phyloP scores from a whole-genome alignment of 2,329 filamentous ascomycete species.

The Penicillium sp. region DNA sequence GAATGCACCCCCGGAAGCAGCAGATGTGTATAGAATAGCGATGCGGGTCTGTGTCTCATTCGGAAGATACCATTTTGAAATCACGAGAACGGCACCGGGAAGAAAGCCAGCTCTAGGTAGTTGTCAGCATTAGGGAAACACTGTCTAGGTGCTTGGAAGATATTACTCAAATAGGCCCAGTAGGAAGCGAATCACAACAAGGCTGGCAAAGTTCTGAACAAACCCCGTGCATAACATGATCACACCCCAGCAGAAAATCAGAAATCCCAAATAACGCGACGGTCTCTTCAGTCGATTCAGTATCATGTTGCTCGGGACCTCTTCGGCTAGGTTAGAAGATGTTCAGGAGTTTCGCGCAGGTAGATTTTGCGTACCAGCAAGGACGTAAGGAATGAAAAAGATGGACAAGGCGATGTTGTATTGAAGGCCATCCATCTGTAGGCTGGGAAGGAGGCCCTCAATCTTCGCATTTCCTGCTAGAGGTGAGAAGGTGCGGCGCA shows the following conservation, averaged over 20 bases:
- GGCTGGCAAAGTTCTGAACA: conserved; percentile 18
- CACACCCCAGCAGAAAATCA: conserved; percentile 33
- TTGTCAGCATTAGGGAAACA: no score
- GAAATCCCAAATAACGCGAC: conserved; percentile 44
- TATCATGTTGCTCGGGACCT: conserved; percentile 29
- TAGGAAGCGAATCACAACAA: conserved; percentile 17
- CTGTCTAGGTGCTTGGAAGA: no score
- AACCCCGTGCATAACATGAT: conserved; percentile 22
- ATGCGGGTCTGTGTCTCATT: conserved; percentile 73
- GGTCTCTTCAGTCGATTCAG: conserved; percentile 39
- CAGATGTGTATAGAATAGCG: conserved; percentile 77
- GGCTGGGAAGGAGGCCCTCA: conserved; percentile 55
- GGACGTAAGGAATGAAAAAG: conserved; percentile 78
- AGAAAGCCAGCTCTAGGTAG: conserved; percentile 48
- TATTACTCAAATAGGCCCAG: conserved; percentile 31
- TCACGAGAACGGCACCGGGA: conserved; percentile 73
- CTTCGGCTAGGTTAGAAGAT: conserved; percentile 61
- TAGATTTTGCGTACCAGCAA: conserved; percentile 57
- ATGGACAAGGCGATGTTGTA: conserved; percentile 75
- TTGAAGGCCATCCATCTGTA: conserved; percentile 61
- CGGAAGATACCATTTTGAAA: conserved; percentile 77
- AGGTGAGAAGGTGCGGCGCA: neutral
- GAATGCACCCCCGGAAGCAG: conserved; percentile 76
- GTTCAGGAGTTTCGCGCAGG: conserved; percentile 34
- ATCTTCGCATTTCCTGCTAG: conserved; percentile 56